Conservation (phyloP, 2,329 filamentous ascomycete species). For the Botrytis tulipae region DNA sequence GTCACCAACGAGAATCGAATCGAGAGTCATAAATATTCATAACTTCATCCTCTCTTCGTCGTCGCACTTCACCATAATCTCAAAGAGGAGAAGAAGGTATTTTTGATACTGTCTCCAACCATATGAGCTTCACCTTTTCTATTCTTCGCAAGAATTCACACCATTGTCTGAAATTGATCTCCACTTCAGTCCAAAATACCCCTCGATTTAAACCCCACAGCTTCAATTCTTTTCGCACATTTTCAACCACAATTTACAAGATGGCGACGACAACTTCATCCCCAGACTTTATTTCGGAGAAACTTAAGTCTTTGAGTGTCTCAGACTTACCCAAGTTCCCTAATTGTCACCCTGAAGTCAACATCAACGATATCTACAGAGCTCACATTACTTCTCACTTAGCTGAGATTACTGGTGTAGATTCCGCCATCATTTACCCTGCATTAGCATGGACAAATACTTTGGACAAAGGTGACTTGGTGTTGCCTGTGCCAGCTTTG, state of each 20-base stretch:
- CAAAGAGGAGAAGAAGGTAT: not conserved
- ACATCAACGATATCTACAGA: constrained; percentile 78
- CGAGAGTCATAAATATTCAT: not conserved
- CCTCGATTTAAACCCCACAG: constrained; percentile 22
- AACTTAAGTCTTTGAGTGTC: constrained; percentile 35
- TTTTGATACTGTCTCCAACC: not conserved
- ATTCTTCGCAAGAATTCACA: not conserved
- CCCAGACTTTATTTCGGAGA: constrained; percentile 26
- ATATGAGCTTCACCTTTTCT: constrained; percentile 11
- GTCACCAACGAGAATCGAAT: not conserved
- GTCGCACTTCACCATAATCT: not conserved
- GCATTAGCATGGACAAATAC: constrained; percentile 75
- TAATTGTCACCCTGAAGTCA: constrained; percentile 63
- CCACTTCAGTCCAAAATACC: constrained; percentile 18
- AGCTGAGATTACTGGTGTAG: constrained; percentile 66
- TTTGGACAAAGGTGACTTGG: constrained; percentile 79
- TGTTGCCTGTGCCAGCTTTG: constrained; percentile 76
- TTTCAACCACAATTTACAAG: constrained; percentile 24
- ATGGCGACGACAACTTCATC: constrained; percentile 32
- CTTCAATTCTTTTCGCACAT: constrained; percentile 23
- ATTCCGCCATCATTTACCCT: constrained; percentile 68
- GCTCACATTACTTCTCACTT: constrained; percentile 71
- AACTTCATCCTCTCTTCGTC: not conserved
- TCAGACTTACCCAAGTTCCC: constrained; percentile 44
- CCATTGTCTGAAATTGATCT: constrained; percentile 14